These are phyloP conservation scores for Epicoccum nigrum DNA, from an alignment of 2,329 filamentous ascomycete genomes.

Conservation along the genomic window DNA sequence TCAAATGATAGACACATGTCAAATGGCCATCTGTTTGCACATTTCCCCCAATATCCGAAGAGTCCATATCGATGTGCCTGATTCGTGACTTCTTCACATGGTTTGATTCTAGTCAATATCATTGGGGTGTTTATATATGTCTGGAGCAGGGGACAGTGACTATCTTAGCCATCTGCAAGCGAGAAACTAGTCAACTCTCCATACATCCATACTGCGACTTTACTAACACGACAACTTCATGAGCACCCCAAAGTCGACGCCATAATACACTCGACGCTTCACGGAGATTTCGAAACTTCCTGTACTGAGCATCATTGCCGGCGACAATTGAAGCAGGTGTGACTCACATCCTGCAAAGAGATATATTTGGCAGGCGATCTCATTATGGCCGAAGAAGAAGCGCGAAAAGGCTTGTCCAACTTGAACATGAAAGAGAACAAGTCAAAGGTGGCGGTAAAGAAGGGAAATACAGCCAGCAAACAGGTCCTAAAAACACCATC, in stretches of 20 bases:
- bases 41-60: no score
- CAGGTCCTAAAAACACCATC: not conserved
- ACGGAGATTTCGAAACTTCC: not conserved
- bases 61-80: no score
- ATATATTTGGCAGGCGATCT: constrained; percentile 1
- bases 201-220: not conserved
- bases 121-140: not conserved
- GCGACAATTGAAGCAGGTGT: not conserved
- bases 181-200: constrained; percentile 13
- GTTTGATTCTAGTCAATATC: not conserved
- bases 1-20: constrained; percentile 5
- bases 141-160: not conserved
- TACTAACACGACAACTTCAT: not conserved
- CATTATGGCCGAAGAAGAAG: constrained; percentile 4
- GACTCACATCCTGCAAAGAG: constrained; percentile 11
- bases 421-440: not conserved
- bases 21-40: not conserved
- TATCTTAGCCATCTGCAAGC: constrained; percentile 5
- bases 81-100: no score
- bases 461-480: not conserved
- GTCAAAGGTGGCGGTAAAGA: not conserved
- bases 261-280: not conserved
- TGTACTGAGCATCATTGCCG: not conserved
- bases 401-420: not conserved
- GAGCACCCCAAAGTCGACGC: no score